Conservation (phyloP, 345 rosid species). For the Eucalyptus brandiana region DNA sequence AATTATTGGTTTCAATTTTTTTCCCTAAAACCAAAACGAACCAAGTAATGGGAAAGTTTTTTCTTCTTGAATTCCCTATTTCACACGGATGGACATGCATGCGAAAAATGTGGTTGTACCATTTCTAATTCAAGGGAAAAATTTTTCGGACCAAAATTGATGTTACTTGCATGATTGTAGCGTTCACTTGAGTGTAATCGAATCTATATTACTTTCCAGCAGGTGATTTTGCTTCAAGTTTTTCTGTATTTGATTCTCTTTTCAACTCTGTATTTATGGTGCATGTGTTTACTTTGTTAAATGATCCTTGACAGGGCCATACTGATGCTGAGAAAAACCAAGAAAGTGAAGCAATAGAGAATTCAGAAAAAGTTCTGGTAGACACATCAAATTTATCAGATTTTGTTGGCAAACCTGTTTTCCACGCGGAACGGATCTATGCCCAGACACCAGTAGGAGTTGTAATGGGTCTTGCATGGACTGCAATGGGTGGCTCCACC, state of each 20-base stretch:
- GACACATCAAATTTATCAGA: conserved; percentile 57
- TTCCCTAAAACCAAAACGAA: neutral
- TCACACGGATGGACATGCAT: neutral
- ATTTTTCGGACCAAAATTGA: neutral
- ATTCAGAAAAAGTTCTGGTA: conserved; percentile 50
- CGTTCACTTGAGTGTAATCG: neutral
- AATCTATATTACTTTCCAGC: neutral
- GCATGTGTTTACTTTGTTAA: neutral
- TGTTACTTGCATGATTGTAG: neutral
- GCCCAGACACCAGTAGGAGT: conserved; percentile 89
- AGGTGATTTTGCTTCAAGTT: neutral
- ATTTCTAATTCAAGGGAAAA: neutral
- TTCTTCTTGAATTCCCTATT: neutral
- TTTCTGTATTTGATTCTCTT: neutral
- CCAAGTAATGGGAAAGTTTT: neutral
- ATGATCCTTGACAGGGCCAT: neutral
- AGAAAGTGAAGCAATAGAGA: conserved; percentile 17
- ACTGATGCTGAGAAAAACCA: conserved; percentile 10
- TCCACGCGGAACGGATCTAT: conserved; percentile 92
- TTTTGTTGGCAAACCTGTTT: conserved; percentile 91
- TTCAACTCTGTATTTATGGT: neutral
- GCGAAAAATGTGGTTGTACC: neutral
- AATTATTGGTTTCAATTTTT: neutral
- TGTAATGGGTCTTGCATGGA: conserved; percentile 99
- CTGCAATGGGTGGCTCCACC: conserved; percentile 99